phyloP scores from a whole-genome alignment of 495 filamentous ascomycete species.

The Lasiosphaeria miniovina region DNA sequence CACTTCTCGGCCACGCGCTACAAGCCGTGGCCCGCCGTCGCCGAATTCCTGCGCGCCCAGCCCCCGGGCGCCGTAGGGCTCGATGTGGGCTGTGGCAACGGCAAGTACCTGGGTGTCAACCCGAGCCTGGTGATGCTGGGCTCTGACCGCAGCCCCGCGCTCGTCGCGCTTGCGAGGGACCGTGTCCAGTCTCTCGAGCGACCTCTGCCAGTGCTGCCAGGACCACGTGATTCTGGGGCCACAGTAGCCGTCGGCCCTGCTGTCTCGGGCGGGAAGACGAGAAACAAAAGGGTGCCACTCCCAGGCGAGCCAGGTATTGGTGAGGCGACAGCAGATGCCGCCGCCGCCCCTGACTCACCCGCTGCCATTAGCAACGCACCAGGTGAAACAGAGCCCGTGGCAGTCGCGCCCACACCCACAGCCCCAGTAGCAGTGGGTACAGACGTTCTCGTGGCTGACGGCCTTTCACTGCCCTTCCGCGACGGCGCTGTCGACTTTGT shows the following conservation, averaged over 20 bases:
- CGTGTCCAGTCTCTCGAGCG: conserved; percentile 36
- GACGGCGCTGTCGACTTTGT: conserved; percentile 77
- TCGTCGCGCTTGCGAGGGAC: conserved; percentile 67
- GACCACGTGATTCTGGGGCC: background rate
- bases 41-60: conserved; percentile 68
- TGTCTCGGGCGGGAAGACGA: conserved; percentile 7
- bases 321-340: conserved; percentile 3
- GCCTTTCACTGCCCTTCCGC: conserved; percentile 68
- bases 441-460: conserved; percentile 65
- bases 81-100: conserved; percentile 94
- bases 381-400: too few species aligned
- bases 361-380: too few species aligned
- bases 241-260: background rate
- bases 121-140: conserved; percentile 75
- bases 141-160: conserved; percentile 79
- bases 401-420: background rate
- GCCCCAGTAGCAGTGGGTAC: conserved; percentile 17
- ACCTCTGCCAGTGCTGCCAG: conserved; percentile 4
- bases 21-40: conserved; percentile 96
- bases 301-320: background rate
- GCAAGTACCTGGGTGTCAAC: conserved; percentile 88
- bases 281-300: background rate
- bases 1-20: conserved; percentile 95
- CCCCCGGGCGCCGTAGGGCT: conserved; percentile 75
- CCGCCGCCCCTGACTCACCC: conserved; percentile 3